Conservation (phyloP, 2,329 filamentous ascomycete genomes). For the Claviceps capensis region DNA sequence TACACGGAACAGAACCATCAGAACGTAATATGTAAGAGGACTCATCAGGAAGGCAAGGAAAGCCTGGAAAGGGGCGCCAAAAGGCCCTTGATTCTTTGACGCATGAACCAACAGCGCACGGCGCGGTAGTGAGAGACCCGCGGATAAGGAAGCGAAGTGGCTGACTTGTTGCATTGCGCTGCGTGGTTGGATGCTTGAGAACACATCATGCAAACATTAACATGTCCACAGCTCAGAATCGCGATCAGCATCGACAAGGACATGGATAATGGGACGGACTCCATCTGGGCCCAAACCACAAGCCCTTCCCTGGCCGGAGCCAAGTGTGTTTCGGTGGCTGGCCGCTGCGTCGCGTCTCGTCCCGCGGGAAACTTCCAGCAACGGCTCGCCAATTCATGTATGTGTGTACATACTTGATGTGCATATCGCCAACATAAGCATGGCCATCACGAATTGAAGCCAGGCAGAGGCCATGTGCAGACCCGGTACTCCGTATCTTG, state of each 20-base stretch:
- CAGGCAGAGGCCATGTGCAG: too few species aligned
- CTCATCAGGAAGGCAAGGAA: neutral
- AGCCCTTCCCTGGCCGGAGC: neutral
- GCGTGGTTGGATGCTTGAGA: neutral
- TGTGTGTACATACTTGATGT: too few species aligned
- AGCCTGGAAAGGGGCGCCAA: neutral
- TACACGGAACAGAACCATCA: too few species aligned
- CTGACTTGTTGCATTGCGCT: neutral
- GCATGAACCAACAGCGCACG: slow-evolving; percentile 5
- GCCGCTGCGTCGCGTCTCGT: neutral
- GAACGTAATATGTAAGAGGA: too few species aligned
- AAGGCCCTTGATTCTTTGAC: neutral
- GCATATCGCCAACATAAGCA: too few species aligned
- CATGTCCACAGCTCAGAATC: neutral
- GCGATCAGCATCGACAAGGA: neutral
- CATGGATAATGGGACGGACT: neutral
- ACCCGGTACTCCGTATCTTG: too few species aligned
- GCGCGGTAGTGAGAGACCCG: slow-evolving; percentile 1
- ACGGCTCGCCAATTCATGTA: too few species aligned
- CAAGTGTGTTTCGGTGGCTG: neutral
- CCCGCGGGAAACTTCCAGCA: too few species aligned
- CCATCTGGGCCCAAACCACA: neutral
- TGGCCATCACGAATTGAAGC: too few species aligned
- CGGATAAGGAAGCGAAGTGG: neutral
- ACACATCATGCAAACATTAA: neutral